Base-by-base conservation (phyloP, 176 grass and related monocot genomes). In the Phragmites australis region DNA sequence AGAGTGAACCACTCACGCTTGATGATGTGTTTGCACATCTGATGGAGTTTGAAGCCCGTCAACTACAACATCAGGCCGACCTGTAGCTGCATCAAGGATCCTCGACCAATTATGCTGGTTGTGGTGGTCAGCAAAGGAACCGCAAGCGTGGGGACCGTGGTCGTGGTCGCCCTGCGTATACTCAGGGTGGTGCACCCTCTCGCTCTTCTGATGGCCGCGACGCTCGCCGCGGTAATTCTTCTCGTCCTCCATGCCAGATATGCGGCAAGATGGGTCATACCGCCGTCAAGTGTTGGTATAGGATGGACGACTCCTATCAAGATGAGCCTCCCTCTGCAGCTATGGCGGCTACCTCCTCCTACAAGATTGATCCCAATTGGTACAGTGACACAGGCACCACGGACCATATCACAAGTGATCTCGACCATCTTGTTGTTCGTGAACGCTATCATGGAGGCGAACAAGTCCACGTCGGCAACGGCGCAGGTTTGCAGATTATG, bases 51-150 rank as follows among this genome's bases (percentile, higher is more conserved):
- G 65, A 69, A 0, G 9, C 40, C 0, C 42, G 65, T 4, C 65
- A 69, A 26, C 21, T 27, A 0, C 19, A 68, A n/a, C 39, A 68
- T 17, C 41, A 46, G 5, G 11, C 11, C 3, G 65, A 69, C 6
- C 1, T 40, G 13, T n/a, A 8, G 0, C n/a, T 12, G 0, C 2
- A 26, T 2, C 2, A 6, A 3, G 10, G n/a, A 0, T 1, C 41
- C 3, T 69, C 65, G 1, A 11, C 41, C 4, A 46, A 69, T 10
- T 69, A 6, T 27, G 65, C 65, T 14, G 41, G 65, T 0, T 9
- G 40, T 6, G 65, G 65, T 11, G 17, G 3, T 8, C 60, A 23
- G 0, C 9, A n/a, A 6, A 5, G 18, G 5, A 6, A n/a, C 18
- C 3, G 50, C 50, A 19, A 2, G 47, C 47, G 11, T 37, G 34